A percentile compares a stretch with the other conserved stretches of the same genome.
These are phyloP conservation scores for Pichia sp. DNA, from an alignment of 1,139 yeast genomes.

Conservation along the genomic window DNA sequence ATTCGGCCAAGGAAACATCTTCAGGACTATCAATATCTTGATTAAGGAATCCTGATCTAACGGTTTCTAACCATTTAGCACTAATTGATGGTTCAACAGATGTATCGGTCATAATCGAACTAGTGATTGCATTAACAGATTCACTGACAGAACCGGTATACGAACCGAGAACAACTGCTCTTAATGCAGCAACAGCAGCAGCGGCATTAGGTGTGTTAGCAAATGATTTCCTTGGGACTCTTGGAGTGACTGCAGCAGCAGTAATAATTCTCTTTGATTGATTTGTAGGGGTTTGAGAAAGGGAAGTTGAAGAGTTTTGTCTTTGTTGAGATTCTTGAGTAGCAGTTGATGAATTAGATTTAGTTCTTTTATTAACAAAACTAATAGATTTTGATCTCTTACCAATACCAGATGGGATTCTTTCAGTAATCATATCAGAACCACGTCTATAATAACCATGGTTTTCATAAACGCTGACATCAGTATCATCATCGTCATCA, in stretches of 20 bases:
- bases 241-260: conserved; percentile 84
- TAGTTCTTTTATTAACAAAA: conserved; percentile 50
- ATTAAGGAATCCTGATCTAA: conserved; percentile 69
- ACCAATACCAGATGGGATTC: conserved; percentile 32
- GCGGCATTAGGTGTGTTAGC: conserved; percentile 61
- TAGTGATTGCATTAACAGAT: conserved; percentile 31
- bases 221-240: conserved; percentile 60
- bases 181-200: conserved; percentile 72
- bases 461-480: conserved; percentile 33
- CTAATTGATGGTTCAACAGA: conserved; percentile 39
- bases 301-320: conserved; percentile 20
- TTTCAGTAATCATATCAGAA: conserved; percentile 29
- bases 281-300: background rate
- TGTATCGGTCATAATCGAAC: conserved; percentile 34
- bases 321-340: conserved; percentile 2
- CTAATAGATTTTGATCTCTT: conserved; percentile 68
- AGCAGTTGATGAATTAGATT: conserved; percentile 25
- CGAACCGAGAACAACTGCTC: conserved; percentile 66
- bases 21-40: conserved; percentile 80
- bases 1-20: conserved; percentile 67
- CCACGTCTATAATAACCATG: conserved; percentile 30
- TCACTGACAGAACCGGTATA: conserved; percentile 36
- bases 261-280: conserved; percentile 38
- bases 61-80: conserved; percentile 66
- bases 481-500: conserved; percentile 40